These are phyloP conservation scores for Glonium stellatum DNA, from an alignment of 495 filamentous ascomycete genomes.

Conservation along the genomic window DNA sequence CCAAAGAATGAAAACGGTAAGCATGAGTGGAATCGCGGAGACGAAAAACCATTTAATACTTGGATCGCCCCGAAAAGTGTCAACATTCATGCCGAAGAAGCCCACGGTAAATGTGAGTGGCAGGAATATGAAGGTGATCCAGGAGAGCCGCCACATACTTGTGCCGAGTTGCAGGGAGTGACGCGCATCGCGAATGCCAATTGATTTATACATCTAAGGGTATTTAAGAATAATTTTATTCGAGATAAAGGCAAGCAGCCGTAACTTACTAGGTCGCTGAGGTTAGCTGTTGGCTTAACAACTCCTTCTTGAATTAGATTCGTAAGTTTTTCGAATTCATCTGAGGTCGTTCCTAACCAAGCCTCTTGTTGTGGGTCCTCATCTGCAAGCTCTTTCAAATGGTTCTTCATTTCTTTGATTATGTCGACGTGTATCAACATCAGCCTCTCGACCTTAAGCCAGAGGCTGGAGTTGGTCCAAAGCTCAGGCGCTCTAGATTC, in stretches of 20 bases:
- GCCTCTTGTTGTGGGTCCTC: slow-evolving; percentile 27
- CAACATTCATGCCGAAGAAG: slow-evolving; percentile 52
- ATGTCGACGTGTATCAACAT: slow-evolving; percentile 44
- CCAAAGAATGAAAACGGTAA: slow-evolving; percentile 42
- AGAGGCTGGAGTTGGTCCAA: slow-evolving; percentile 46
- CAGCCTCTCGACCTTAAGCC: slow-evolving; percentile 50
- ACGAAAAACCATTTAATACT: slow-evolving; percentile 49
- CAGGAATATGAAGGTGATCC: slow-evolving; percentile 46
- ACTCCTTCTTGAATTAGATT: slow-evolving; percentile 45
- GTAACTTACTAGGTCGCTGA: slow-evolving; percentile 36
- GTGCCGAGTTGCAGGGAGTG: slow-evolving; percentile 46
- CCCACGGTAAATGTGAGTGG: slow-evolving; percentile 47
- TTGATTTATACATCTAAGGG: slow-evolving; percentile 46
- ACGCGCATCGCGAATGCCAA: slow-evolving; percentile 47
- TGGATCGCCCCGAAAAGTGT: slow-evolving; percentile 38
- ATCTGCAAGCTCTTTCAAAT: slow-evolving; percentile 33
- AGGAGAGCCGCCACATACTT: slow-evolving; percentile 40
- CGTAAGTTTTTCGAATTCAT: slow-evolving; percentile 40
- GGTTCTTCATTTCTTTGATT: slow-evolving; percentile 41
- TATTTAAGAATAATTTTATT: too few relatives aligned
- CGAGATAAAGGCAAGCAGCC: too few relatives aligned
- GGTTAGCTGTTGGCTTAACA: slow-evolving; percentile 44
- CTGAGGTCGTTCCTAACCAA: slow-evolving; percentile 39
- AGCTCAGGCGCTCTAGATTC: slow-evolving; percentile 50
- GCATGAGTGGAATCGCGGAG: slow-evolving; percentile 41